Evolutionary conservation across 1,139 yeast genomes (phyloP), one percentile per base, ranked within the genome.

Genomic region (Torulaspora globosa): DNA sequence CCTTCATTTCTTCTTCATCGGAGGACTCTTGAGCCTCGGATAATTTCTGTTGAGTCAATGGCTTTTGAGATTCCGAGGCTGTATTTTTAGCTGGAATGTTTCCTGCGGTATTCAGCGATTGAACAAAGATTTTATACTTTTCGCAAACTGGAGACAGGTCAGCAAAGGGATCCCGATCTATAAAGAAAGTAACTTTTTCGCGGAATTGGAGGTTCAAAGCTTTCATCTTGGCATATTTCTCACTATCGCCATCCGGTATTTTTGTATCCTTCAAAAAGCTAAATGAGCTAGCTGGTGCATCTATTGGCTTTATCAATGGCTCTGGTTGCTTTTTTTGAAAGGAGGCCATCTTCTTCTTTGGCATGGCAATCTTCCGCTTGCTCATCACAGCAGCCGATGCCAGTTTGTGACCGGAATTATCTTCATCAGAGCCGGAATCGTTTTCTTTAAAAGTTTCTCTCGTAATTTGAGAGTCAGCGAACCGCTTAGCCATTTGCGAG

Each of bases 141-240:
- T 70, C 69, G 35, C 83, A 74, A 12, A 80, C 67, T 6, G 78
- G 71, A 0, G 79, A 68, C 60, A 85, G 77, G 56, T 85, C 79
- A 0, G 77, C 82, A 16, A 78, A 70, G 0, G 82, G 74, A 50
- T 78, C 76, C 3, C 70, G 67, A 1, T 60, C 56, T 38, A 73
- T 65, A 23, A 76, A 69, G 29, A 70, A 67, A 29, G 69, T 68
- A 39, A 88, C 63, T 26, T 79, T 70, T 16, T 72, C 72, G 24
- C 78, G 67, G 55, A 88, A 84, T 50, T 75, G 79, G 21, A 78
- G 76, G 62, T 87, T 87, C 60, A 88, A 72, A 1, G 95, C 95
- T 57, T 74, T 78, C 30, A 81, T 62, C 57, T 79, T 78, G 12
- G 62, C 62, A 12, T 49, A 43, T 29, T 47, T 51, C 30, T 55